Percentiles rank a stretch among this genome's conserved stretches.
Evolutionary conservation across 2,329 filamentous ascomycete species (phyloP).

Genomic region (Tympanopsis confertula): DNA sequence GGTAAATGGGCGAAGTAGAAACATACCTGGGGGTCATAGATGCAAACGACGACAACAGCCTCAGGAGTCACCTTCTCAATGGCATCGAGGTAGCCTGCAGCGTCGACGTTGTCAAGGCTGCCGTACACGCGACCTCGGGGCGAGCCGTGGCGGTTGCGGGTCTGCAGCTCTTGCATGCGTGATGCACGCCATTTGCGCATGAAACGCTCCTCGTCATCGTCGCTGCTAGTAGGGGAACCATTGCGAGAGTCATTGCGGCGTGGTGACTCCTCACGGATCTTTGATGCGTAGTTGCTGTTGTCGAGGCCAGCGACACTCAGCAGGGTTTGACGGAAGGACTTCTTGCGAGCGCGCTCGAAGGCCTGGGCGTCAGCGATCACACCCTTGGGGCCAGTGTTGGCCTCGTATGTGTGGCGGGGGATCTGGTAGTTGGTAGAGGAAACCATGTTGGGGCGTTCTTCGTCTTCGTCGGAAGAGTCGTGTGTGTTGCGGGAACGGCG

Average conservation of each 20-base stretch:
- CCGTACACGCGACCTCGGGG: constrained; percentile 44
- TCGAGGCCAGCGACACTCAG: constrained; percentile 10
- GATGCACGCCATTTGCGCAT: constrained; percentile 50
- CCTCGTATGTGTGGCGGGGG: constrained; percentile 27
- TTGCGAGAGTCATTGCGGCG: neutral
- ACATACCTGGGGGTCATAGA: constrained; percentile 49
- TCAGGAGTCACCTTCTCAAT: constrained; percentile 46
- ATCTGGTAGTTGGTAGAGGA: constrained; percentile 26
- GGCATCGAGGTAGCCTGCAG: constrained; percentile 52
- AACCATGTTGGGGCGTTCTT: constrained; percentile 10
- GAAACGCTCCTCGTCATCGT: constrained; percentile 46
- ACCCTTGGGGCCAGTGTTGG: constrained; percentile 36
- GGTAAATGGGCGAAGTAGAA: no score
- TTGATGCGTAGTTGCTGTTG: neutral
- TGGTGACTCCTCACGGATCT: no score
- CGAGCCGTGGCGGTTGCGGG: constrained; percentile 29
- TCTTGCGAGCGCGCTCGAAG: constrained; percentile 32
- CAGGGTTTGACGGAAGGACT: constrained; percentile 29
- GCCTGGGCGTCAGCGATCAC: constrained; percentile 36
- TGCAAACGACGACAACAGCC: constrained; percentile 51
- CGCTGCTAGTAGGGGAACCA: constrained; percentile 5
- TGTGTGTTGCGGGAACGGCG: neutral
- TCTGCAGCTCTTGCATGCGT: constrained; percentile 43
- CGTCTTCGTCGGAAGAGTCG: constrained; percentile 10
- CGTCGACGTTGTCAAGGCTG: constrained; percentile 45